Evolutionary conservation across 768 basidiomycete species (phyloP), one percentile per base, ranked within the genome.

Genomic region (Tricholoma terreum): DNA sequence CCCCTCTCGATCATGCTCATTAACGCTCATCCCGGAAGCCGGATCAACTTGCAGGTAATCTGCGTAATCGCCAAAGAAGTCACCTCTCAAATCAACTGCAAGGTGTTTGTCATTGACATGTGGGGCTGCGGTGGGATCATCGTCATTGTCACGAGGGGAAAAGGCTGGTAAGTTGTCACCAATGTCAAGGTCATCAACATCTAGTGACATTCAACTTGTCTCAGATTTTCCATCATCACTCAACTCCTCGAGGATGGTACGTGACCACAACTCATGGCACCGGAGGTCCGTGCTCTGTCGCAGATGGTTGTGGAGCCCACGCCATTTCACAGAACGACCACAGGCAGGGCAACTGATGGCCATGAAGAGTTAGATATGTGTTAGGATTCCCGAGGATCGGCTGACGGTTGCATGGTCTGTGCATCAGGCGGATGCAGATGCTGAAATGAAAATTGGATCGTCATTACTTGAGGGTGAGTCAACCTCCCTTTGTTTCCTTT

Each of bases 31-130:
- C 22, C 30, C 22, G 12, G 22, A 49, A 24, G 22, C 40, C n/a
- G 30, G 33, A 40, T 46, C 24, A 17, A 17, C 27, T 17, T 35
- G 24, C 31, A 12, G 33, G 34, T 45, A 55, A 34, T 58, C 15
- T 17, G 35, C 42, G 46, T 57, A 57, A 30, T 61, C 27, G n/a
- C 56, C 59, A 57, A 61, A 61, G 27, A 54, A 57, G 43, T 61
- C 59, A 17, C 59, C 59, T 5, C 17, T 19, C 1, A 48, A 40
- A 35, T 61, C 59, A 46, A 59, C 58, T 30, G 22, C 27, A 10
- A 50, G 24, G 8, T 24, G 21, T 24, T 58, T 21, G 8, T 27
- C 33, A 24, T 49, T 27, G 15, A 34, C 34, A 19, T 36, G n/a
- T 35, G 22, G 55, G 31, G 21, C 22, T 17, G 17, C 52, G 35